phyloP scores from a whole-genome alignment of 2,329 filamentous ascomycete genomes.

The Geosmithia flava region DNA sequence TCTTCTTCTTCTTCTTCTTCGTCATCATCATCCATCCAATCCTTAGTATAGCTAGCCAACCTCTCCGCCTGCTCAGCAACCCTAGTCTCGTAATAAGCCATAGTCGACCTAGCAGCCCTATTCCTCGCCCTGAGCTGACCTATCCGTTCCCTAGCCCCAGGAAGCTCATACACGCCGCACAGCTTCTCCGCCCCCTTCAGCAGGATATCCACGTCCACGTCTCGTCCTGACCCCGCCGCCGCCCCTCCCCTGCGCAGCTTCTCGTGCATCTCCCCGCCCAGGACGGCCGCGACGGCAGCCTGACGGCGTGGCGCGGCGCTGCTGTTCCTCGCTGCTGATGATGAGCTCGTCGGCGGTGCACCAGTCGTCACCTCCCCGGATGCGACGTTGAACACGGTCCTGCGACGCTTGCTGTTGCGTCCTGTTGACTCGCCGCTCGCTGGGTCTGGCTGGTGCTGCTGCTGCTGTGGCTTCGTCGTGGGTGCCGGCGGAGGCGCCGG shows the following conservation, averaged over 20 bases:
- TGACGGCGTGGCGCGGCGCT: slow-evolving; percentile 46
- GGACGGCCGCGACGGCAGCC: slow-evolving; percentile 79
- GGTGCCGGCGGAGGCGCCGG: slow-evolving; percentile 56
- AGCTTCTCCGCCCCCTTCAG: slow-evolving; percentile 82
- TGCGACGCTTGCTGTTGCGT: slow-evolving; percentile 25
- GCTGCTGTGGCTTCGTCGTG: slow-evolving; percentile 12
- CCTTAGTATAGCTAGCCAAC: slow-evolving; percentile 60
- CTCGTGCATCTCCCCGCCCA: slow-evolving; percentile 78
- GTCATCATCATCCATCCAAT: slow-evolving; percentile 41
- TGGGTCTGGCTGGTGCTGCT: slow-evolving; percentile 21
- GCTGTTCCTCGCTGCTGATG: slow-evolving; percentile 8
- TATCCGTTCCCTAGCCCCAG: slow-evolving; percentile 69
- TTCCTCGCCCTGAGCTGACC: slow-evolving; percentile 58
- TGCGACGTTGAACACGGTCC: slow-evolving; percentile 55
- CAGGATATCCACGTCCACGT: slow-evolving; percentile 72
- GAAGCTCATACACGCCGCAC: slow-evolving; percentile 73
- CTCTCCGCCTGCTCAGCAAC: slow-evolving; percentile 67
- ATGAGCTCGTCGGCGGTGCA: slow-evolving; percentile 22
- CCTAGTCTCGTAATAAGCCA: slow-evolving; percentile 68
- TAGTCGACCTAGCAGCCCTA: slow-evolving; percentile 57
- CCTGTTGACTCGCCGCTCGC: not conserved
- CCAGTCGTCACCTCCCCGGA: slow-evolving; percentile 50
- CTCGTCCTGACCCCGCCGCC: slow-evolving; percentile 38
- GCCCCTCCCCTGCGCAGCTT: slow-evolving; percentile 48
- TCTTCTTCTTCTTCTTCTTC: slow-evolving; percentile 39